phyloP scores from a whole-genome alignment of 306 rosid species.

The Trifolium repens region DNA sequence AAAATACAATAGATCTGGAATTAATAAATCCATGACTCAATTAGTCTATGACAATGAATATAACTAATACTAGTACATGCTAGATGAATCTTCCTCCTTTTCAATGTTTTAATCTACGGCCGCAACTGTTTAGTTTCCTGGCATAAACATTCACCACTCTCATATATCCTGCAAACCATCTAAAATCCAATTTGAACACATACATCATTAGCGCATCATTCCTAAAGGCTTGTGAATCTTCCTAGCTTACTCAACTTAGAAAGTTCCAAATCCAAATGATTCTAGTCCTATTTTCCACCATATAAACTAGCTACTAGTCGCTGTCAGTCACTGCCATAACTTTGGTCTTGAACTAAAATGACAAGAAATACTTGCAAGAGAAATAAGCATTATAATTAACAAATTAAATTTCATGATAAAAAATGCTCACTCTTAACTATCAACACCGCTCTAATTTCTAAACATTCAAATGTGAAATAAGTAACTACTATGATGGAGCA shows the following conservation, averaged over 20 bases:
- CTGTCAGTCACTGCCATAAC: neutral
- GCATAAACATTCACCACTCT: neutral
- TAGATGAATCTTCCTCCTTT: conserved; percentile 12
- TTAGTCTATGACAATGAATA: neutral
- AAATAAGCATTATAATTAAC: neutral
- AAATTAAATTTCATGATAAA: neutral
- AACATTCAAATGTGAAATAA: neutral
- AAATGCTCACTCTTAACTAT: neutral
- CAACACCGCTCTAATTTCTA: neutral
- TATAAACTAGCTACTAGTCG: neutral
- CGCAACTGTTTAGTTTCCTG: neutral
- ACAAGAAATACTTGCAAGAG: neutral
- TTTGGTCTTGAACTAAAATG: conserved; percentile 10
- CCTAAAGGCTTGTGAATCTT: neutral
- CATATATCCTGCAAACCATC: conserved; percentile 5
- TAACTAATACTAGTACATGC: neutral
- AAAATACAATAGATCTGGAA: neutral
- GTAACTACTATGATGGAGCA: neutral
- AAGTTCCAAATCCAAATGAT: neutral
- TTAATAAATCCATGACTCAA: neutral
- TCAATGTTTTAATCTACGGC: neutral
- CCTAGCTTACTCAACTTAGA: neutral
- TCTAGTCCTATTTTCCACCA: neutral
- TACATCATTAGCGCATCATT: neutral
- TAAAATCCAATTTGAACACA: neutral